Evolutionary conservation across 2,329 filamentous ascomycete genomes (phyloP).

Genomic region (Lachnellula arida): DNA sequence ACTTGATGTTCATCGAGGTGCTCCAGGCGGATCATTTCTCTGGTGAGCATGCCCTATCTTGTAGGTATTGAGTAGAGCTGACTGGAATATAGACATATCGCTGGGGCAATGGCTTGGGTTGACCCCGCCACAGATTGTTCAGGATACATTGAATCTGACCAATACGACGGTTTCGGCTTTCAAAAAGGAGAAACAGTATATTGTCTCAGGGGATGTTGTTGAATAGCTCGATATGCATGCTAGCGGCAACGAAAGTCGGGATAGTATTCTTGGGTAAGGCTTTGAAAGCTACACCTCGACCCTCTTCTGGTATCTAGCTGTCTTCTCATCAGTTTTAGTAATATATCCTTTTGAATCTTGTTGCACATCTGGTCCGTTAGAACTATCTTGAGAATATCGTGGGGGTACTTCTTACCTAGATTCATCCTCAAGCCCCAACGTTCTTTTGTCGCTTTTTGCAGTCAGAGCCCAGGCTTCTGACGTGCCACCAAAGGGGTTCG

Average conservation of each 20-base stretch:
- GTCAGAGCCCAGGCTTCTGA: too few species aligned
- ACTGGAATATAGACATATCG: conserved; percentile 32
- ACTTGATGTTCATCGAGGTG: conserved; percentile 71
- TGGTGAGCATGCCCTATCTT: conserved; percentile 11
- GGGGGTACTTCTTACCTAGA: too few species aligned
- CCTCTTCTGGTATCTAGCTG: too few species aligned
- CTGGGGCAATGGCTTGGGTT: conserved; percentile 45
- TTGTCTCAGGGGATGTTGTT: conserved; percentile 45
- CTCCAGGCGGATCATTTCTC: conserved; percentile 65
- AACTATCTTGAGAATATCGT: too few species aligned
- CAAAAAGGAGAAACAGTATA: conserved; percentile 42
- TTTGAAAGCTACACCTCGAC: too few species aligned
- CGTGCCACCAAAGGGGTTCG: too few species aligned
- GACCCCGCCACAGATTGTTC: conserved; percentile 53
- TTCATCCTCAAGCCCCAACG: too few species aligned
- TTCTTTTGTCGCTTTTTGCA: too few species aligned
- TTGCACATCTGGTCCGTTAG: too few species aligned
- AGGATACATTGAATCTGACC: conserved; percentile 48
- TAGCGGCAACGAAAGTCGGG: conserved; percentile 33
- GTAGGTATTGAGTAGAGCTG: conserved; percentile 9
- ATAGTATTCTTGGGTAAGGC: not conserved
- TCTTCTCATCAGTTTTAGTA: too few species aligned
- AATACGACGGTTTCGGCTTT: conserved; percentile 36
- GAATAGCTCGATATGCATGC: too few species aligned
- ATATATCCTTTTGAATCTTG: too few species aligned